phyloP scores from a whole-genome alignment of 2,329 filamentous ascomycete species.

The Chrysoporthe austroafricana region DNA sequence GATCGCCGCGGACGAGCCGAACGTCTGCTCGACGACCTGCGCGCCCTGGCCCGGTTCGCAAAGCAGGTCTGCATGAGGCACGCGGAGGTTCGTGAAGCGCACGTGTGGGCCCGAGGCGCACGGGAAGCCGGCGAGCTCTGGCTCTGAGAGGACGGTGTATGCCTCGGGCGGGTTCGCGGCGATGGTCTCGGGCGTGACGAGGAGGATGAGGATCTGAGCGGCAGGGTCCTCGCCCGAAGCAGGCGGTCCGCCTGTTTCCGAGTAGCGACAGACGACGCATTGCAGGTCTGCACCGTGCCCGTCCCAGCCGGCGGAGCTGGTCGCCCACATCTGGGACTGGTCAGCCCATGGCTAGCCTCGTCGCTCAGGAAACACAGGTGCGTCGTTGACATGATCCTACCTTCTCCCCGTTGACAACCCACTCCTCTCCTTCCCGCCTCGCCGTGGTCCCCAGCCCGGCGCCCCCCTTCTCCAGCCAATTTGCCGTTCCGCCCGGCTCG shows the following conservation, averaged over 20 bases:
- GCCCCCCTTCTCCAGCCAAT: slow-evolving; percentile 26
- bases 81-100: slow-evolving; percentile 50
- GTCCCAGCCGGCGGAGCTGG: slow-evolving; percentile 25
- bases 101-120: slow-evolving; percentile 54
- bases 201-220: slow-evolving; percentile 48
- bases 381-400: neutral
- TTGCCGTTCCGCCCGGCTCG: slow-evolving; percentile 26
- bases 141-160: slow-evolving; percentile 51
- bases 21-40: slow-evolving; percentile 46
- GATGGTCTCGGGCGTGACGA: slow-evolving; percentile 53
- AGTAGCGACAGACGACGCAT: slow-evolving; percentile 25
- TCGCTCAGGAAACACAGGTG: neutral
- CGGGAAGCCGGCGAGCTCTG: slow-evolving; percentile 50
- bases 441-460: slow-evolving; percentile 24
- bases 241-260: neutral
- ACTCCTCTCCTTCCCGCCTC: slow-evolving; percentile 16
- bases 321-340: slow-evolving; percentile 24
- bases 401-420: slow-evolving; percentile 26
- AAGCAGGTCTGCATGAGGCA: slow-evolving; percentile 52
- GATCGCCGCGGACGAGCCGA: slow-evolving; percentile 50
- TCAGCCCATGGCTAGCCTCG: neutral
- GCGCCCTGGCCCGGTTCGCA: slow-evolving; percentile 48
- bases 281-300: slow-evolving; percentile 22
- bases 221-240: slow-evolving; percentile 8
- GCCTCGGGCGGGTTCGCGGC: slow-evolving; percentile 46